Conservation (phyloP, 2,329 filamentous ascomycete genomes). For the Chrysoporthe austroafricana region DNA sequence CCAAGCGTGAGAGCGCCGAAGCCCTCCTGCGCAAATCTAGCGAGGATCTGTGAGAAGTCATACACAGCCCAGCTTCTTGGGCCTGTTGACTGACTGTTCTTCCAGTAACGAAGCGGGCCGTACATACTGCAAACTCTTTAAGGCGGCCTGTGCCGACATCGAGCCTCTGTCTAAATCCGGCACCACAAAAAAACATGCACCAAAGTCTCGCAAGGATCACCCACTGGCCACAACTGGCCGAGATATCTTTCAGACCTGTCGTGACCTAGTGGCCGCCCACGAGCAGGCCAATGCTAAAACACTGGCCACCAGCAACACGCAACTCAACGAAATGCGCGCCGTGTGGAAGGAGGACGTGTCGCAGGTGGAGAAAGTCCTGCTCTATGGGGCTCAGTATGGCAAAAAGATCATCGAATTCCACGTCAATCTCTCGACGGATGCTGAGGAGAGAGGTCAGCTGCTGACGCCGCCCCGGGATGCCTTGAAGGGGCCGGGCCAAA, state of each 20-base stretch:
- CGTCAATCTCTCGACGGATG: constrained; percentile 24
- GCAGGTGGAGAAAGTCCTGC: constrained; percentile 38
- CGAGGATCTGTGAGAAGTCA: constrained; percentile 36
- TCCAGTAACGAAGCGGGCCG: constrained; percentile 12
- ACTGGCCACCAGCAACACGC: constrained; percentile 27
- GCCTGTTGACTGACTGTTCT: background rate
- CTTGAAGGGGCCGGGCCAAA: constrained; percentile 34
- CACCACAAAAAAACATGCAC: background rate
- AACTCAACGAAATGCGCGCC: constrained; percentile 34
- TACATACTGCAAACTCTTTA: constrained; percentile 22
- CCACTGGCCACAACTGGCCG: constrained; percentile 34
- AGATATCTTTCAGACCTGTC: constrained; percentile 31
- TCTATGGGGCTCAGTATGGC: constrained; percentile 39
- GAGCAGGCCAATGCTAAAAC: constrained; percentile 35
- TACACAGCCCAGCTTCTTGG: background rate
- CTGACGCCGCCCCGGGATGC: constrained; percentile 29
- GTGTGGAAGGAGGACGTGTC: constrained; percentile 41
- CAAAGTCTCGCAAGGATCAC: constrained; percentile 21
- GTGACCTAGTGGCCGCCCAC: constrained; percentile 37
- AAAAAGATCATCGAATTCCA: constrained; percentile 33
- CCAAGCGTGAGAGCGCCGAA: constrained; percentile 29
- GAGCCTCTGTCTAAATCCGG: background rate
- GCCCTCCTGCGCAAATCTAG: constrained; percentile 33
- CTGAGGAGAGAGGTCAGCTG: constrained; percentile 14
- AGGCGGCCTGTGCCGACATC: constrained; percentile 4